These are phyloP conservation scores for Backusella parvicylindrica DNA, from an alignment of 192 early-diverging fungal species.

Conservation along the genomic window DNA sequence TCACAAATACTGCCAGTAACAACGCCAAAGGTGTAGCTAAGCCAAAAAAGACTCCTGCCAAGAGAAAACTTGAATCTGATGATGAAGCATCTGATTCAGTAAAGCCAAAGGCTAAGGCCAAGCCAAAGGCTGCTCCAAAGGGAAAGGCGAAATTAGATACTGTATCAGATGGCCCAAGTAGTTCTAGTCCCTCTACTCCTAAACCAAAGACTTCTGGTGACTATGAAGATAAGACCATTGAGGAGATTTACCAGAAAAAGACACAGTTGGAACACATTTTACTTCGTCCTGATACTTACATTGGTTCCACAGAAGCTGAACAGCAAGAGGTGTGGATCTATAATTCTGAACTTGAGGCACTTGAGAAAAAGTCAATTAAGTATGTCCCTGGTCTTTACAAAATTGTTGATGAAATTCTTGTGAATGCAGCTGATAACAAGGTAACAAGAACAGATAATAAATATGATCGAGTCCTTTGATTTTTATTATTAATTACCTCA, in stretches of 20 bases:
- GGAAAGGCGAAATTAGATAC: not conserved
- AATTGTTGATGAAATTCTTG: conserved; percentile 98
- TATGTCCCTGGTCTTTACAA: conserved; percentile 94
- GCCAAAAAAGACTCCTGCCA: not conserved
- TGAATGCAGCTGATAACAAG: conserved; percentile 96
- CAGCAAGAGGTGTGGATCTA: conserved; percentile 87
- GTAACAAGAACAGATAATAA: conserved; percentile 27
- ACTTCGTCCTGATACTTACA: conserved; percentile 93
- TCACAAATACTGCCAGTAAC: not conserved
- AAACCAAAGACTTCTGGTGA: not conserved
- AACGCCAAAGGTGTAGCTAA: not conserved
- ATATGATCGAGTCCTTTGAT: not conserved
- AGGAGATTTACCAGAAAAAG: conserved; percentile 95
- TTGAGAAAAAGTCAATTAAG: conserved; percentile 60
- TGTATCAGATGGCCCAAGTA: not conserved
- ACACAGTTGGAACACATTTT: conserved; percentile 94
- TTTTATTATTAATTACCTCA: not conserved
- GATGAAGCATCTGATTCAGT: not conserved
- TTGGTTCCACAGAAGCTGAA: conserved; percentile 84
- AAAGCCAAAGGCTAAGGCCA: not conserved
- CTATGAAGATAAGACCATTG: conserved; percentile 43
- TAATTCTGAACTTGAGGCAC: conserved; percentile 58
- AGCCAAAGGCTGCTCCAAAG: not conserved
- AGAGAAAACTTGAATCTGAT: not conserved
- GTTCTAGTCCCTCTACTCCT: not conserved